These are phyloP conservation scores for Dactylorhiza incarnata DNA, from an alignment of 106 monocot species.

Conservation along the genomic window DNA sequence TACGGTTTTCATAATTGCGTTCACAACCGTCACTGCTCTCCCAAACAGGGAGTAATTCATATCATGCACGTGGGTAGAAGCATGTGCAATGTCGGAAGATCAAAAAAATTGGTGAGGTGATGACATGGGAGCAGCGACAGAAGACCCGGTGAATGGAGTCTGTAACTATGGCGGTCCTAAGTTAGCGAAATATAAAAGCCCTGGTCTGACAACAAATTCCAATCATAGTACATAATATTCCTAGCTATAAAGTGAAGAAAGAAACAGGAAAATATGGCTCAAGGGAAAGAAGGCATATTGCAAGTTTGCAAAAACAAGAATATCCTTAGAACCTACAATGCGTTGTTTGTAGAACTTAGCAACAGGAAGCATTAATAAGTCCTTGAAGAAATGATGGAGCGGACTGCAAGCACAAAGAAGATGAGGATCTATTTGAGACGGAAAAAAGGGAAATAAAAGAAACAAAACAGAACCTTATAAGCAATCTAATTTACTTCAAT, in stretches of 20 bases:
- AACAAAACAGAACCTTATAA: neutral
- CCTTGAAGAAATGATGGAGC: neutral
- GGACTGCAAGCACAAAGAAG: neutral
- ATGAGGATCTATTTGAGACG: neutral
- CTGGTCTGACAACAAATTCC: neutral
- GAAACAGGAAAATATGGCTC: neutral
- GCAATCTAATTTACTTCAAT: neutral
- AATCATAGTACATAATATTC: neutral
- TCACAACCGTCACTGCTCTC: no score
- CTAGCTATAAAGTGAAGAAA: neutral
- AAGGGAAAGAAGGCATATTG: neutral
- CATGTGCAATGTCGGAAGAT: no score
- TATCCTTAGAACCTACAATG: neutral
- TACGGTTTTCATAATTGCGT: no score
- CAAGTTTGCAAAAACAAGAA: neutral
- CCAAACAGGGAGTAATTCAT: no score
- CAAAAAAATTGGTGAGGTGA: no score
- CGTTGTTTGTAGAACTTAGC: neutral
- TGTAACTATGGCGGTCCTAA: neutral
- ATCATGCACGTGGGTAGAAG: no score
- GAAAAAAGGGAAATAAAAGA: neutral
- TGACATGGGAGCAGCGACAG: no score
- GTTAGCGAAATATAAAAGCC: neutral
- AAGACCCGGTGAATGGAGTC: no score
- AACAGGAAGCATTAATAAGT: neutral